Evolutionary conservation across 225 moss, liverwort and hornwort species (phyloP), one percentile per base, ranked within the genome.

Genomic region (Polytrichum commune): DNA sequence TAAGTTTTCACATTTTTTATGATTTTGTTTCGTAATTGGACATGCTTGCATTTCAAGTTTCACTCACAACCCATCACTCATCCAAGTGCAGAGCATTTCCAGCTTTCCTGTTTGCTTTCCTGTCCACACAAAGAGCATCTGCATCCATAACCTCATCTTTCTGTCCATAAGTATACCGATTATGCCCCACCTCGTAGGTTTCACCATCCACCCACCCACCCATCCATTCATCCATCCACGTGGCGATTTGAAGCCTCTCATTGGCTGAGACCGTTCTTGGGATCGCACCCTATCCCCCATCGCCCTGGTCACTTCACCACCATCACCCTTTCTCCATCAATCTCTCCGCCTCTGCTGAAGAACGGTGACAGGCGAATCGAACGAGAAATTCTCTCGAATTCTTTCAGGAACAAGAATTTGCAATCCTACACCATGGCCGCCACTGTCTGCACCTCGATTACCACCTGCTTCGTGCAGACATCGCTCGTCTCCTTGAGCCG

Each of bases 401-500:
- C 63, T 23, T 55, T 6, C 26, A 69, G 25, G 19, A 5, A 7
- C 46, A 46, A 46, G 16, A 46, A 46, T 1, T 26, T 20, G 64
- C 33, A 55, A 24, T 65, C 60, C 22, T 46, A 62, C 75, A 24
- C 22, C 58, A 72, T 76, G 27, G 73, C 79, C 53, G 82, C 75
- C 53, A 76, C 86, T 20, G 75, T 80, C 18, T 78, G 76, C 73
- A 69, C 72, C 58, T 69, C 83, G 35, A 27, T 69, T n/a, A 72
- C 86, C 24, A 67, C 72, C 72, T 82, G 81, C 89, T 54, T 83
- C 19, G 65, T 87, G 46, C 87, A 74, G 56, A 75, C 81, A 74
- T 78, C 74, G 7, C 58, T 81, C 62, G 71, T 69, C 56, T n/a
- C 73, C 28, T 70, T 83, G 54, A 60, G 76, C 29, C 66, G 71